Evolutionary conservation across 108 stramenopile species (phyloP).

Genomic region (Fragilaria crotonensis): DNA sequence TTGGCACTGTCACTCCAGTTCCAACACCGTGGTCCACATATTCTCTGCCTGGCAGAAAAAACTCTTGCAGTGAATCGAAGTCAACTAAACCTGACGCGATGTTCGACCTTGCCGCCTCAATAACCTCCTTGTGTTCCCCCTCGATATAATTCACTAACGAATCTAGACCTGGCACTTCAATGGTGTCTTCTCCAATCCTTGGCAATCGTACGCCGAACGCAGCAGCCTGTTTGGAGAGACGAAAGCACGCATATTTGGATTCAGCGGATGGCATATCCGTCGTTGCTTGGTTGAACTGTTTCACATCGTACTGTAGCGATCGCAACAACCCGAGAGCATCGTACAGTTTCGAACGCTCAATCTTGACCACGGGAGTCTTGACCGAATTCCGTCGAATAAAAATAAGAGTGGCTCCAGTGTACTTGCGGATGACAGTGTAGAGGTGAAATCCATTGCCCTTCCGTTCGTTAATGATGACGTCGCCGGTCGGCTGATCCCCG

Average conservation of each 20-base stretch:
- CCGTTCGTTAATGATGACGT: not conserved
- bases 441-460: not conserved
- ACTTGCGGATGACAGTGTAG: not conserved
- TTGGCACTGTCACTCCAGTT: not conserved
- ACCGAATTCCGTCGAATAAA: not conserved
- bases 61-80: slow-evolving; percentile 43
- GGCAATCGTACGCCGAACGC: slow-evolving; percentile 3
- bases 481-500: not conserved
- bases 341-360: slow-evolving; percentile 1
- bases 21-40: not conserved
- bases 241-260: slow-evolving; percentile 2
- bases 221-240: slow-evolving; percentile 1
- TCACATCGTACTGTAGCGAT: slow-evolving; percentile 6
- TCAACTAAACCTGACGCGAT: slow-evolving; percentile 38
- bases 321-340: slow-evolving; percentile 10
- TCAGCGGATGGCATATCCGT: not conserved
- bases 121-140: slow-evolving; percentile 13
- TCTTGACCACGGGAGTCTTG: not conserved
- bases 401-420: not conserved
- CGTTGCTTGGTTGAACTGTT: slow-evolving; percentile 1
- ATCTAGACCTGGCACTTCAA: slow-evolving; percentile 31
- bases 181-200: not conserved
- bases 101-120: slow-evolving; percentile 10
- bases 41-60: slow-evolving; percentile 32
- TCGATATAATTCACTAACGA: slow-evolving; percentile 40